Evolutionary conservation across 805 yeast species (phyloP), one percentile per base, ranked within the genome.

Genomic region (Lachancea thermotolerans): DNA sequence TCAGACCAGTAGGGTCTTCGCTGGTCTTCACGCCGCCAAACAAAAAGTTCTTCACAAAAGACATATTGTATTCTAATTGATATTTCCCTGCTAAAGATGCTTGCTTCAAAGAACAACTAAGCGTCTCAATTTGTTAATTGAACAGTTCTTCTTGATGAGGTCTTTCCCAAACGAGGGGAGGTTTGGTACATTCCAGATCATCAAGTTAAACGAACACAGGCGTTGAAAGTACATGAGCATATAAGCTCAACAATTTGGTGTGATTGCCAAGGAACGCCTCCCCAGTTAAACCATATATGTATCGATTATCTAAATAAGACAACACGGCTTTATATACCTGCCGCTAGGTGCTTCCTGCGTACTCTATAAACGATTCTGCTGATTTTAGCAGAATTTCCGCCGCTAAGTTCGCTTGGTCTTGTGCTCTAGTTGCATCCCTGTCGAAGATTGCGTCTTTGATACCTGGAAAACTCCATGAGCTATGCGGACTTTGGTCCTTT

Each of bases 401-500:
- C 12, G 79, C 64, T 3, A 57, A 51, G 35, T 74, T 65, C 8
- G 83, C 60, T 50, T 81, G 79, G 2, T 59, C 51, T 49, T 81
- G 85, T 0, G 86, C 89, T 30, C 55, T 60, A 0, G 56, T 66
- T 70, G 77, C 75, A 48, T 80, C 75, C 0, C 69, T 67, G 1
- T 59, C 60, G 36, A 68, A 69, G 10, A 86, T 58, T 0, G 78
- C 80, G 57, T 89, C 95, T 49, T 95, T 72, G 2, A 89, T 73
- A 4, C 76, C 75, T 0, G 97, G 96, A 58, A 85, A 88, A 2
- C 85, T 72, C 64, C 81, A 79, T 74, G 83, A 75, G 34, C 74
- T 68, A 48, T 66, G 71, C 1, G 54, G 61, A 10, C 70, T 70
- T 0, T 88, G 87, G 5, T 79, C 76, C 56, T 72, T 67, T 41